Base-by-base conservation (phyloP, 2,329 filamentous ascomycete genomes). In the Nigrograna mackinnonii region DNA sequence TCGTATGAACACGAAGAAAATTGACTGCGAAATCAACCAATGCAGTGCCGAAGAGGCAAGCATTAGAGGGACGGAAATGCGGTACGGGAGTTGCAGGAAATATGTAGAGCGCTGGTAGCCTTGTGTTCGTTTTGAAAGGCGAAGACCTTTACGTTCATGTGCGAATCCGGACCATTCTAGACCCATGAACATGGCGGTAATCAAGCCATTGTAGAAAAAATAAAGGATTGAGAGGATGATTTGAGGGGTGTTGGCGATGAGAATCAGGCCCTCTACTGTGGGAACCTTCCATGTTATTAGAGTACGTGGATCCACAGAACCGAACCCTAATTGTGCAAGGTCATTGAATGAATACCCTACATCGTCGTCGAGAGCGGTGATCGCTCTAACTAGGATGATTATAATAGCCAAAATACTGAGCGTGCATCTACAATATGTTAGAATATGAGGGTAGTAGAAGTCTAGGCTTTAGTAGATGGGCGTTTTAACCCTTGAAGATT, bases 81-180 rank as follows among this genome's bases (percentile, higher is more conserved):
- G 55, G 43, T 67, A 72, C 0, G 70, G 71, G 5, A 74, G 50
- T 36, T 69, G 64, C 1, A 74, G 52, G 40, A 70, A 74, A 39
- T 75, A 72, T 1, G 66, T 72, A 3, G 46, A 54, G 5, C 69
- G 59, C 35, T 75, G 71, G 6, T 49, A 35, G 5, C 60, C 66
- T 4, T 40, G 33, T 0, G 68, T 62, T 1, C 52, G 46, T 4
- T 17, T 37, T 2, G 66, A 69, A 1, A 74, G 69, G 1, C 71
- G 60, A 4, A 76, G 55, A 0, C 51, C 39, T 43, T 69, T 72
- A 2, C 55, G 51, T 0, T 49, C 4, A 0, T 46, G 22, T 3
- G 67, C 63, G 55, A 72, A 77, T 1, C 53, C 47, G 28, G 60
- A 67, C 55, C 71, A 82, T 56, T 82, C 79, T 6, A 63, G 57